Evolutionary conservation across 441 rosid genomes (phyloP).

Genomic region (Pelargonium citronellum): DNA sequence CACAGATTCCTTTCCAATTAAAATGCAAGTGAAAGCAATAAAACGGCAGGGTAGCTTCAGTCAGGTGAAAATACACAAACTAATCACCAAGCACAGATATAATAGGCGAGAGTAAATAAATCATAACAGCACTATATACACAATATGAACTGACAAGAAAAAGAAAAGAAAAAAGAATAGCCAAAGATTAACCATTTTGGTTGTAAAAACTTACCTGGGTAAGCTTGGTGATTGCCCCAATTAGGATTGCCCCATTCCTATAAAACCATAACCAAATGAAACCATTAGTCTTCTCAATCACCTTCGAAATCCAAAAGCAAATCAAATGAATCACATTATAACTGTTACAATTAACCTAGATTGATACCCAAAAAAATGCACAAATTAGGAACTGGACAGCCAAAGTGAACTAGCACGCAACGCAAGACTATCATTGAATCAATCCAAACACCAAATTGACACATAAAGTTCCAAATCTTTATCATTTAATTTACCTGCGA

Average conservation of each 20-base stretch:
- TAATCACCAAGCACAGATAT: too few species aligned
- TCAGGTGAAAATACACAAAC: too few species aligned
- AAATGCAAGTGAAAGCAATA: not conserved
- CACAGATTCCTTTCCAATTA: not conserved
- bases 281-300: not conserved
- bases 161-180: not conserved
- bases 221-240: constrained; percentile 63
- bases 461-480: not conserved
- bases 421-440: too few species aligned
- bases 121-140: too few species aligned
- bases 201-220: constrained; percentile 33
- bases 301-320: not conserved
- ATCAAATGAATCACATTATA: not conserved
- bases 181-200: not conserved
- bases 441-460: not conserved
- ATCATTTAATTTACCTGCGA: constrained; percentile 33
- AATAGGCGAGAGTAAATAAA: too few species aligned
- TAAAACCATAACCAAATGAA: constrained; percentile 15
- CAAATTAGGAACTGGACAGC: not conserved
- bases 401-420: not conserved
- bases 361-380: not conserved
- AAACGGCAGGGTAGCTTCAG: not conserved
- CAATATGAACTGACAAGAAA: too few species aligned
- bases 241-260: constrained; percentile 74
- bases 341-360: not conserved